Evolutionary conservation across 2,329 filamentous ascomycete species (phyloP).

Genomic region (Fusarium nelsonii): DNA sequence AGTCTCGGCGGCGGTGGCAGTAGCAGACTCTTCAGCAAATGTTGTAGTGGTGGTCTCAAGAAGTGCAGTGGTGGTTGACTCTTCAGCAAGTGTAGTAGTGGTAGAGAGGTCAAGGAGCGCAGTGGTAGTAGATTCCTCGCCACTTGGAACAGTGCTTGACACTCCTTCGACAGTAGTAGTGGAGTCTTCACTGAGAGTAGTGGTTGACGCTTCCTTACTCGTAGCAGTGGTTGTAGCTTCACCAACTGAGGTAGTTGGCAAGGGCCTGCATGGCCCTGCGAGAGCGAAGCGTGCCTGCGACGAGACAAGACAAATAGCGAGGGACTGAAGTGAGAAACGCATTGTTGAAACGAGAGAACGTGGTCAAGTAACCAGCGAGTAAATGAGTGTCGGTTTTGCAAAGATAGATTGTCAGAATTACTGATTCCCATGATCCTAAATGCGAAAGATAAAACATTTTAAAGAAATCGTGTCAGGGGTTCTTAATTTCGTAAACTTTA

Average conservation of each 20-base stretch:
- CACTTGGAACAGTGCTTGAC: not conserved
- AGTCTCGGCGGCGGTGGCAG: not conserved
- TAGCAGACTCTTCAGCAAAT: not conserved
- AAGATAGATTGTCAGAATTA: not conserved
- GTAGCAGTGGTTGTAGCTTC: not conserved
- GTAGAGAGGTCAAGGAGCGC: not conserved
- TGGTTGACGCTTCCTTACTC: not conserved
- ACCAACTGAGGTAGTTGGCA: not conserved
- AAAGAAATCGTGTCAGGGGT: too few relatives aligned
- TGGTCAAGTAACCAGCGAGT: not conserved
- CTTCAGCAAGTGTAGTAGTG: not conserved
- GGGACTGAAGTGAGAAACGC: not conserved
- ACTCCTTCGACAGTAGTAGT: not conserved
- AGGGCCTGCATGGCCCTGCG: not conserved
- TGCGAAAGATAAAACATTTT: too few relatives aligned
- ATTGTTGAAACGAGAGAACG: not conserved
- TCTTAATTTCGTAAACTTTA: too few relatives aligned
- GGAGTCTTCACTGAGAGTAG: not conserved
- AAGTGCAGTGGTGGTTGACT: not conserved
- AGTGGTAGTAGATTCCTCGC: not conserved
- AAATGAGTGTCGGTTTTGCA: not conserved
- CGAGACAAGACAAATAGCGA: not conserved
- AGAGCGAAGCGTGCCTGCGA: not conserved
- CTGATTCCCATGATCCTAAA: too few relatives aligned
- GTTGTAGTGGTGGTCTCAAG: not conserved